These are phyloP conservation scores for Camellia japonica DNA, from an alignment of 148 eudicot species.

Conservation along the genomic window DNA sequence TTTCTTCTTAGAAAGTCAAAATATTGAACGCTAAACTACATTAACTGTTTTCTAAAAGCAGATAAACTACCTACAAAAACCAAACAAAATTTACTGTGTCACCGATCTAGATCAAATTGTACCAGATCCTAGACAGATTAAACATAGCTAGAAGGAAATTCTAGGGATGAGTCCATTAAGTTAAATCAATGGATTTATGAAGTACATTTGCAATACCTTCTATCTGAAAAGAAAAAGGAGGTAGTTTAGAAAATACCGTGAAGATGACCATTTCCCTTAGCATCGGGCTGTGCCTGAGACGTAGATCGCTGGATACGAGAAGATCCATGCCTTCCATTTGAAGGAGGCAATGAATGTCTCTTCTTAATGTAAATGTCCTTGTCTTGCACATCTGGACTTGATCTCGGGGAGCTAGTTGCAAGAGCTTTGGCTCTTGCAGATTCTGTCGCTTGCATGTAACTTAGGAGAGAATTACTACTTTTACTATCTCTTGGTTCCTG, in stretches of 20 bases:
- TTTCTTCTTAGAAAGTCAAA: too few relatives aligned
- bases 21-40: too few relatives aligned
- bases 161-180: neutral
- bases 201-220: neutral
- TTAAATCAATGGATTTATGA: neutral
- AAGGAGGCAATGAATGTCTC: conserved; percentile 80
- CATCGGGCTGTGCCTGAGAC: conserved; percentile 48
- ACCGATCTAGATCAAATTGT: neutral
- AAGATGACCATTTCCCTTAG: conserved; percentile 58
- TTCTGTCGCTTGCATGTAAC: conserved; percentile 97
- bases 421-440: conserved; percentile 83
- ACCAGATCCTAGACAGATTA: neutral
- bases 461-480: conserved; percentile 62
- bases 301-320: conserved; percentile 62
- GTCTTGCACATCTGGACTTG: conserved; percentile 85
- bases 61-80: too few relatives aligned
- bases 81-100: too few relatives aligned
- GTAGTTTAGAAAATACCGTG: conserved; percentile 47
- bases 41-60: too few relatives aligned
- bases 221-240: neutral
- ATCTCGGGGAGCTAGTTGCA: conserved; percentile 63
- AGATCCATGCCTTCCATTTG: conserved; percentile 69
- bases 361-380: conserved; percentile 60
- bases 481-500: conserved; percentile 78
- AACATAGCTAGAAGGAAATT: neutral